Evolutionary conservation across 495 filamentous ascomycete genomes (phyloP), one percentile per base, ranked within the genome.

Genomic region (Penicillium canescens): DNA sequence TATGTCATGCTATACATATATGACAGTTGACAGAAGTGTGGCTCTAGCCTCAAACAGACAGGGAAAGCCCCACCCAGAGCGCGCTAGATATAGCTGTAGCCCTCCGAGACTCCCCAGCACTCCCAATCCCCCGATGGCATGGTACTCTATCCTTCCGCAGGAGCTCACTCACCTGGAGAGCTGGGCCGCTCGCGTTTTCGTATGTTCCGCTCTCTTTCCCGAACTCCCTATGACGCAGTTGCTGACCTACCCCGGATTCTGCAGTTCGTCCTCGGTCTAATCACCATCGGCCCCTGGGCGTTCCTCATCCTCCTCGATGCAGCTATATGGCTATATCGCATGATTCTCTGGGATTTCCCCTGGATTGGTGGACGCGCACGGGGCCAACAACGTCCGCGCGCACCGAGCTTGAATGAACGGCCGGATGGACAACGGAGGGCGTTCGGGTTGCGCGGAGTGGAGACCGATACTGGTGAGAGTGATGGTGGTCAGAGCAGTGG

Each of bases 271-370:
- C 77, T 90, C 44, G 85, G 79, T 24, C 59, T 85, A 28, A 59
- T 89, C 23, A 84, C 80, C 6, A 83, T 91, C 50, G 76, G 79
- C 11, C 88, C 88, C 4, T 91, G 87, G 86, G 62, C 79, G 1
- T 63, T 82, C 1, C 66, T 90, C 31, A 64, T 92, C 46, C 42
- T 87, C 47, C 88, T 90, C 69, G 88, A 92, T 59, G 65, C 86
- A 18, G 56, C 80, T 23, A 74, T 90, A 14, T 92, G 89, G 60
- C 46, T 86, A 26, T 82, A 79, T 61, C 83, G 86, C 28, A 72
- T 80, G 23, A 55, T 78, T 6, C 68, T 74, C 28, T 84, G 84
- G 66, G 78, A 87, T 48, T 61, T 88, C 1, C 87, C 87, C 1
- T 65, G 75, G 38, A 54, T 87, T 24, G 87, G 87, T 1, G 86